Conservation (phyloP, 2,329 filamentous ascomycete genomes). For the Phyllosticta ampelicida region DNA sequence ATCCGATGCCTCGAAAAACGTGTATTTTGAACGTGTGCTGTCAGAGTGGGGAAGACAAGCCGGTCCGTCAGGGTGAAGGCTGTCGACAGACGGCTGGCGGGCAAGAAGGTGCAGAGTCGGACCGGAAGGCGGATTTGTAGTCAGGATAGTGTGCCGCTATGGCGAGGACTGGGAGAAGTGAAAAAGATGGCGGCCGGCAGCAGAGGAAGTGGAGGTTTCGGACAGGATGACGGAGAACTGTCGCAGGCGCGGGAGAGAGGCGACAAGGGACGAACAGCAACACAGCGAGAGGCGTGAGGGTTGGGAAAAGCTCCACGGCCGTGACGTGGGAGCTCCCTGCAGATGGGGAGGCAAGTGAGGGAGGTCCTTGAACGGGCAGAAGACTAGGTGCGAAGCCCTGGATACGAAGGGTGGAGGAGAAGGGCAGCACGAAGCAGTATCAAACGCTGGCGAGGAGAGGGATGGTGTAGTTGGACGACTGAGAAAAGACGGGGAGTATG, state of each 20-base stretch:
- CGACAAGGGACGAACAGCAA: not conserved
- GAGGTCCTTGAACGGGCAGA: not conserved
- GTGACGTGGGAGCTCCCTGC: conserved; percentile 10
- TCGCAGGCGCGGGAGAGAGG: conserved; percentile 1
- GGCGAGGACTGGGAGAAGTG: conserved; percentile 2
- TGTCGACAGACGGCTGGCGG: conserved; percentile 2
- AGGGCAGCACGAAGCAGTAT: not conserved
- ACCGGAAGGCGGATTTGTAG: not conserved
- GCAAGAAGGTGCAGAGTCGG: conserved; percentile 1
- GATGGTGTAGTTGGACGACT: not conserved
- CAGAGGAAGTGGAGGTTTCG: conserved; percentile 2
- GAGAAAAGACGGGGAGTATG: not conserved
- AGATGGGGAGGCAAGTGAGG: conserved; percentile 7
- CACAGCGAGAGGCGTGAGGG: not conserved
- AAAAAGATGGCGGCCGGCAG: conserved; percentile 1
- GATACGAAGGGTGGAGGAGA: not conserved
- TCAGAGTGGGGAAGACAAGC: not conserved
- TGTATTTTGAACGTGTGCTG: not conserved
- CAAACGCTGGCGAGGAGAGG: not conserved
- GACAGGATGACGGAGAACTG: not conserved
- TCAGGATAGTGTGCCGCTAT: conserved; percentile 1
- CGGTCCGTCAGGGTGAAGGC: not conserved
- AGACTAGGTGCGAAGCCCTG: conserved; percentile 6
- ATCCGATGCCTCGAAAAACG: not conserved
- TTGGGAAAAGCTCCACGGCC: not conserved